Evolutionary conservation across 768 basidiomycete genomes (phyloP), one percentile per base, ranked within the genome.

Genomic region (Kwoniella europaea): DNA sequence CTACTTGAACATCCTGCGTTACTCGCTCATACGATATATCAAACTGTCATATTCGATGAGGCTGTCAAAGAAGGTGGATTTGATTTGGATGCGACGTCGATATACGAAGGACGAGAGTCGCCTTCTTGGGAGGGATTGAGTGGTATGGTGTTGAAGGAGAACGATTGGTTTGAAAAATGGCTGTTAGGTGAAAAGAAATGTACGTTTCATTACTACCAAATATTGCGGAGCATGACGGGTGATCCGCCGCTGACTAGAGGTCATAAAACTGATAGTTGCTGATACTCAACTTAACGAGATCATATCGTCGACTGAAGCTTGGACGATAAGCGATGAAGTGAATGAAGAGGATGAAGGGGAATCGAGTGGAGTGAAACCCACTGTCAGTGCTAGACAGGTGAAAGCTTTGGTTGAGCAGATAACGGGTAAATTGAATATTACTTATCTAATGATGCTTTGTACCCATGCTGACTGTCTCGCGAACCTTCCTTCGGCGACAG

Each of bases 21-120:
- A 22, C 86, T 99, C 7, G 97, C 97, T 1, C 96, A 99, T 79
- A 98, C 94, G 1, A 91, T 98, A 59, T 96, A 96, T 81, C 93
- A 98, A 82, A 89, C 94, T 0, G 85, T 98, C 3, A 83, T 90
- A 0, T 99, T 98, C 74, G 97, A 99, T 83, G 88, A 90, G 29
- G 86, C 89, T 22, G 79, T 98, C 46, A 84, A 86, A 18, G 91
- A 91, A 73, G 88, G 90, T 80, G 92, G 91, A 0, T 97, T 93
- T 78, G 84, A 84, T 35, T 83, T 91, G 13, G 81, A 85, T 18
- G 84, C 86, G 3, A 76, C 78, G 13, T 75, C 73, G 6, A 66
- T 74, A 18, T 52, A 69, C 43, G 76, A 62, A n/a, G 71, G 68
- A 5, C 35, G 43, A 24, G 73, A 74, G 44, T 56, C 46, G 13